phyloP scores from a whole-genome alignment of 169 alveolate species.

The Toxoplasma gondii region DNA sequence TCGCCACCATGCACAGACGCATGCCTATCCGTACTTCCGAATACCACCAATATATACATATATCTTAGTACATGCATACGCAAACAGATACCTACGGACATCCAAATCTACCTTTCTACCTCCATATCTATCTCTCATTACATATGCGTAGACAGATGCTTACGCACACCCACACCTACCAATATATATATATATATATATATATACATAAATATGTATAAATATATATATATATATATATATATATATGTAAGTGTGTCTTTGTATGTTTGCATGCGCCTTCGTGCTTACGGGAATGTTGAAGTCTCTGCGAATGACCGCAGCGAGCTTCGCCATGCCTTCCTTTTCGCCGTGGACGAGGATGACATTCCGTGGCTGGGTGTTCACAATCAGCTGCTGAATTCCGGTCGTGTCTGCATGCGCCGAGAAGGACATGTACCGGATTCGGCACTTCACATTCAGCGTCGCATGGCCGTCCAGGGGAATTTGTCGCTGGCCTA shows the following conservation, averaged over 20 bases:
- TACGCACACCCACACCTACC: neutral
- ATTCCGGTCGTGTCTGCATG: conserved; percentile 99
- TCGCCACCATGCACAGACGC: too few relatives aligned
- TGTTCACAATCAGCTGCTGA: conserved; percentile 85
- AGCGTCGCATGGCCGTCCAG: conserved; percentile 80
- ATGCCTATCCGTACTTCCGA: neutral
- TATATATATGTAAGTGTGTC: neutral
- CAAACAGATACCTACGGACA: too few relatives aligned
- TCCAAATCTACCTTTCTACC: too few relatives aligned
- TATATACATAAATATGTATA: neutral
- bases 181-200: neutral
- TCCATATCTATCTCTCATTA: too few relatives aligned
- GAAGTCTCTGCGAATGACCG: conserved; percentile 53
- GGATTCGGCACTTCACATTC: conserved; percentile 92
- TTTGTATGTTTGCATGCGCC: neutral
- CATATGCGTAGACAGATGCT: too few relatives aligned
- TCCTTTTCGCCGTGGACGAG: conserved; percentile 98
- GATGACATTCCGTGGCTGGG: conserved; percentile 92
- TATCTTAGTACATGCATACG: neutral
- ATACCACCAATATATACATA: neutral
- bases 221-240: neutral
- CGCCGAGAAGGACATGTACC: conserved; percentile 97
- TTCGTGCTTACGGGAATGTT: conserved; percentile 37
- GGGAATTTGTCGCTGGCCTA: conserved; percentile 69
- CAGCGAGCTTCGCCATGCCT: conserved; percentile 92